Conservation (phyloP, 1,284 basidiomycete species). For the Puccinia brachypodii region DNA sequence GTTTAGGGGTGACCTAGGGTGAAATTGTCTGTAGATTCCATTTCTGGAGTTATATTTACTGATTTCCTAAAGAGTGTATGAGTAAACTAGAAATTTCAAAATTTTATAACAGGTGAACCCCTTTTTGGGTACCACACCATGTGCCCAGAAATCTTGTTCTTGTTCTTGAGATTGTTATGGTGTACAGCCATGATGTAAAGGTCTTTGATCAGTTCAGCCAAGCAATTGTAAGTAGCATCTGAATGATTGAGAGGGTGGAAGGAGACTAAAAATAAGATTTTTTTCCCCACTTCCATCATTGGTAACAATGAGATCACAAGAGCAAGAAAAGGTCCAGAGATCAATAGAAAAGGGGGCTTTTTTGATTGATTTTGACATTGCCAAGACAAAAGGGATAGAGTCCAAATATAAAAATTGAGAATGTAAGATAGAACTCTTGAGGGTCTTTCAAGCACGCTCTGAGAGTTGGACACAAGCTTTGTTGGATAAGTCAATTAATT, state of each 20-base stretch:
- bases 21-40: too few species aligned
- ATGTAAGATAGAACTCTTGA: not conserved
- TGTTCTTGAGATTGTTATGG: not conserved
- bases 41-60: too few species aligned
- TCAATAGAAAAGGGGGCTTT: not conserved
- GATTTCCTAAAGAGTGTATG: too few species aligned
- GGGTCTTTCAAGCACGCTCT: not conserved
- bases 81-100: too few species aligned
- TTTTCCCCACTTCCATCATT: not conserved
- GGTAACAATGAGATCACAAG: not conserved
- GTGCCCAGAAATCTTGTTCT: not conserved
- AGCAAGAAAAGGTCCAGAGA: not conserved
- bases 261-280: not conserved
- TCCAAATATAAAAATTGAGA: not conserved
- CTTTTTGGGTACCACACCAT: too few species aligned
- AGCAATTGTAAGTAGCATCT: not conserved
- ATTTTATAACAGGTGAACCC: too few species aligned
- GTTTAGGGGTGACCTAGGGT: too few species aligned
- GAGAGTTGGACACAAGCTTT: not conserved
- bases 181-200: not conserved
- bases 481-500: not conserved
- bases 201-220: not conserved
- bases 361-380: not conserved
- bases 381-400: not conserved
- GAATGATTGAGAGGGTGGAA: not conserved